Base-by-base conservation (phyloP, 2,329 filamentous ascomycete genomes). In the Fusarium sp. region DNA sequence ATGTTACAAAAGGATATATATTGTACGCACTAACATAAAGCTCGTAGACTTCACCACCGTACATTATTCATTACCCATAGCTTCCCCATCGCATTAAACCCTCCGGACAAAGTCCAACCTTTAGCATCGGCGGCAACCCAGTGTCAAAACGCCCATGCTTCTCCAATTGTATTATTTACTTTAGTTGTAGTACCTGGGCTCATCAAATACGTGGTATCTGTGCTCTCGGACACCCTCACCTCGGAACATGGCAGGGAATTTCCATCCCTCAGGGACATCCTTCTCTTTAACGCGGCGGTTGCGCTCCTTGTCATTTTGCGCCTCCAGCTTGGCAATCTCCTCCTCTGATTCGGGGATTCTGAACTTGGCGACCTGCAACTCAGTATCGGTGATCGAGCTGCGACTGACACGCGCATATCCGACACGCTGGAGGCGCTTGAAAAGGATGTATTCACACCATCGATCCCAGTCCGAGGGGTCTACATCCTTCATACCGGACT, bases 371-470 rank as follows among this genome's bases (percentile, higher is more conserved):
- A 97, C 92, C 85, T 99, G 96, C 57, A 99, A 85, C 82, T 99
- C 96, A 3, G 96, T 99, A 78, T 99, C 96, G 14, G 96, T 99
- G 73, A 99, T 98, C 3, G 93, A 97, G 73, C 91, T 90, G 73
- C 96, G 87, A 74, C 92, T 95, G 53, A 99, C 91, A 55, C 96
- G 86, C 6, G 96, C 96, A 78, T 99, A 99, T 2, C 94, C 95
- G 0, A 92, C 91, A 66, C 95, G 88, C 80, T 90, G 91, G 66
- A 99, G 82, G 14, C 90, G 90, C 85, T 98, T 98, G 86, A 94
- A 99, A 26, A 99, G 83, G 71, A 99, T 98, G 80, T 99, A 99
- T 83, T 99, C 95, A 83, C 96, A 99, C 96, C 96, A 99, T 57
- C 96, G 86, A 79, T 99, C 96, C 94, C 94, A 97, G 78, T 99